Evolutionary conservation across 1,284 basidiomycete genomes (phyloP).

Genomic region (Tetrapyrgos nigripes): DNA sequence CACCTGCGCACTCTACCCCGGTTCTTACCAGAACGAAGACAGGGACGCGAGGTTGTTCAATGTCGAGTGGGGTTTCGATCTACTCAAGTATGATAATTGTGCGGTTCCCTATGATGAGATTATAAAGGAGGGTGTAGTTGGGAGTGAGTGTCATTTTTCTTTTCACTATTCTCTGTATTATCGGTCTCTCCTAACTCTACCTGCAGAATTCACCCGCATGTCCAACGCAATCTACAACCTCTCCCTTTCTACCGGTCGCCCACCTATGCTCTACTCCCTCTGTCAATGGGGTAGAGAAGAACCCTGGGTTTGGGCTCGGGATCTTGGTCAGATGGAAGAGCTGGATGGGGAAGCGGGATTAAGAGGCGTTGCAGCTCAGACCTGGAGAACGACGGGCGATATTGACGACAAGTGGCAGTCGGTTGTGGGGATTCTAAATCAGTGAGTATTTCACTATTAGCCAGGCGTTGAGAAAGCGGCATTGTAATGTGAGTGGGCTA

Average conservation of each 20-base stretch:
- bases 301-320: conserved; percentile 41
- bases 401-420: conserved; percentile 40
- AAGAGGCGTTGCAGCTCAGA: conserved; percentile 38
- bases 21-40: conserved; percentile 55
- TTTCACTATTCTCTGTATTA: background rate
- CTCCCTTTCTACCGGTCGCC: conserved; percentile 41
- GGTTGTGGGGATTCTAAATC: conserved; percentile 48
- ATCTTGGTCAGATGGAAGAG: conserved; percentile 41
- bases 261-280: conserved; percentile 54
- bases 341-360: background rate
- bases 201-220: conserved; percentile 56
- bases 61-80: conserved; percentile 57
- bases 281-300: conserved; percentile 56
- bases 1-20: conserved; percentile 58
- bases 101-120: conserved; percentile 56
- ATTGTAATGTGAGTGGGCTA: no score
- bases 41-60: conserved; percentile 51
- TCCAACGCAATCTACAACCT: conserved; percentile 50
- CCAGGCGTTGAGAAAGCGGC: no score
- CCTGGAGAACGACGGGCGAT: conserved; percentile 35
- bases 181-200: background rate
- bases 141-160: conserved; percentile 42
- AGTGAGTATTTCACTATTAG: conserved; percentile 30
- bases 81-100: conserved; percentile 47
- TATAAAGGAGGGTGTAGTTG: conserved; percentile 51